Base-by-base conservation (phyloP, 1,284 basidiomycete genomes). In the Earliella scabrosa region DNA sequence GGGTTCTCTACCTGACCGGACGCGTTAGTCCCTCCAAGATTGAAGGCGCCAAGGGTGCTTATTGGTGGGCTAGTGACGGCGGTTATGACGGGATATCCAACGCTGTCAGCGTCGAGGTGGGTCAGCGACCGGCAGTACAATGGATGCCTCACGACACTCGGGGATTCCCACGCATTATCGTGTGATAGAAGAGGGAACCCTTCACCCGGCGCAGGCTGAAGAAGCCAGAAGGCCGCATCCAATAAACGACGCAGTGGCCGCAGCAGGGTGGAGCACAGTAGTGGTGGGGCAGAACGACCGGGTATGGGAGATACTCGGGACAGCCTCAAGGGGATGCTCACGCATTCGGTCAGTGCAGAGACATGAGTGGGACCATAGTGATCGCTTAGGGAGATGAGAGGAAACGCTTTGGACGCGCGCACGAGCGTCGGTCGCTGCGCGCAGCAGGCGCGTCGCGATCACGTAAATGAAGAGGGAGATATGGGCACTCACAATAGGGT, bases 41-140 rank as follows among this genome's bases (percentile, higher is more conserved):
- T 83, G 70, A 77, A 81, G 10, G 74, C 80, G 36, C 74, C 73
- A 11, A 71, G 60, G 0, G 36, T 70, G 21, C 68, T 60, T 47
- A 59, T 58, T 16, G 52, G 56, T 24, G 65, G 60, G 14, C 64
- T 57, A n/a, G 71, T 73, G 54, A 75, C 76, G 53, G 74, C 76
- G 18, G 71, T 67, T 54, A 85, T 75, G 66, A 87, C 76, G 0
- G 83, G 84, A 56, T 82, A 86, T 3, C 78, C 83, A 2, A 76
- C 77, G 56, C 68, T 70, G 46, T 4, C n/a, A 21, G 20, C 18
- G 31, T 9, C 26, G n/a, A 38, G 23, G 41, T 52, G 21, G 52
- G 51, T 36, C 14, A n/a, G n/a, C n/a, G n/a, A n/a, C n/a, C n/a
- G n/a, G n/a, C n/a, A n/a, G n/a, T n/a, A n/a, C n/a, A n/a, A n/a